A percentile compares a stretch with the other conserved stretches of the same genome.
Conservation (phyloP, 352 stramenopile species). For the Globisporangium spinosum region DNA sequence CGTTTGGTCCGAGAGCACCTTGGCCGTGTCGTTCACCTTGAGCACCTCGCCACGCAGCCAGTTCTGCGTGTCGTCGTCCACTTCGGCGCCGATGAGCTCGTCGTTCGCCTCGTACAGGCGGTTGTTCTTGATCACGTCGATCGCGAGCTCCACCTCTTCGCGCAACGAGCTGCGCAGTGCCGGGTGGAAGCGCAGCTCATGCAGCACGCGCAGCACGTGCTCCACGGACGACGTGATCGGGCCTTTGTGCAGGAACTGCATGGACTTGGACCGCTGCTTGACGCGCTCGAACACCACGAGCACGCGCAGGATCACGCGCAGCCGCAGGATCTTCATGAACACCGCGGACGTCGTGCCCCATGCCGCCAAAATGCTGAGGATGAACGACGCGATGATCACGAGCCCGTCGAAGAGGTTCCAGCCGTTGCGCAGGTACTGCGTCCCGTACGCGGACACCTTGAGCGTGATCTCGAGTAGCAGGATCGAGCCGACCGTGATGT, state of each 20-base stretch:
- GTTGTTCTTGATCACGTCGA: conserved; percentile 87
- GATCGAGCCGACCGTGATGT: conserved; percentile 82
- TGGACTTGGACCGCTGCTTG: conserved; percentile 68
- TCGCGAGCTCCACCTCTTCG: conserved; percentile 73
- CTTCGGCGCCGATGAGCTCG: conserved; percentile 55
- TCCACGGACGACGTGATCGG: conserved; percentile 77
- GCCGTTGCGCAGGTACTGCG: conserved; percentile 55
- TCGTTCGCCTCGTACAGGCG: conserved; percentile 79
- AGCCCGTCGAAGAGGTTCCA: conserved; percentile 82
- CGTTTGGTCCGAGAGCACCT: conserved; percentile 47
- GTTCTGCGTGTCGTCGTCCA: conserved; percentile 83
- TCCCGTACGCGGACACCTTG: conserved; percentile 76
- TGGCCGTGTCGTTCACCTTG: conserved; percentile 59
- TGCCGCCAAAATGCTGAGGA: conserved; percentile 62
- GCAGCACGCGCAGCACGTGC: conserved; percentile 65
- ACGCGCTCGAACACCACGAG: conserved; percentile 86
- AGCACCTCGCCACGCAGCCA: conserved; percentile 81
- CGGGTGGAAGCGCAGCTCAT: conserved; percentile 78
- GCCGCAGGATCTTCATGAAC: conserved; percentile 64
- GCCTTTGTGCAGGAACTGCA: conserved; percentile 72
- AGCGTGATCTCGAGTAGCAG: conserved; percentile 76
- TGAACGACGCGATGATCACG: conserved; percentile 78
- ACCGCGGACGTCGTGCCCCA: conserved; percentile 50
- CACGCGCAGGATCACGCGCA: conserved; percentile 78
- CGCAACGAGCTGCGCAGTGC: conserved; percentile 46